A percentile compares a stretch with the other conserved stretches of the same genome.
These are phyloP conservation scores for Aspergillus pseudoterreus DNA, from an alignment of 2,329 filamentous ascomycete genomes.

Conservation along the genomic window DNA sequence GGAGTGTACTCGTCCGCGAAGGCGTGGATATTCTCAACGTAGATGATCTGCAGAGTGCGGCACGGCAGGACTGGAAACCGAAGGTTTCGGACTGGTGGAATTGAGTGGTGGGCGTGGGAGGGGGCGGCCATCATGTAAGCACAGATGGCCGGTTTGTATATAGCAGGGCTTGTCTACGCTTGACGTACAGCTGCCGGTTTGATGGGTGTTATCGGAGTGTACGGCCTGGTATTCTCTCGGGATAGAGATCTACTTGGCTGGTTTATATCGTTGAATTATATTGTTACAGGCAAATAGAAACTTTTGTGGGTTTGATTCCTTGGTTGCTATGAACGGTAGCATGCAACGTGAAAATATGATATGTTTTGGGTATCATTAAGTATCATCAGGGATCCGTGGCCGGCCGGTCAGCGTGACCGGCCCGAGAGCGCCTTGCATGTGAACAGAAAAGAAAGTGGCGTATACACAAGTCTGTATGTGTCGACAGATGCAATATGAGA, in stretches of 20 bases:
- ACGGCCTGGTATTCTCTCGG: not conserved
- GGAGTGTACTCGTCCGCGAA: conserved; percentile 51
- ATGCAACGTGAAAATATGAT: not conserved
- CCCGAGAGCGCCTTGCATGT: not conserved
- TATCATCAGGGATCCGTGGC: not conserved
- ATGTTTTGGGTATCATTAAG: not conserved
- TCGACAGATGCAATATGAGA: not conserved
- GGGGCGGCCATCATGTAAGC: not conserved
- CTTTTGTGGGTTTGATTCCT: not conserved
- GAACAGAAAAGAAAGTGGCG: not conserved
- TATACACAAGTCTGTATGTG: not conserved
- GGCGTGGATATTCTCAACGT: conserved; percentile 57
- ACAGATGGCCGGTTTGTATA: not conserved
- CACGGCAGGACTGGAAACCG: conserved; percentile 46
- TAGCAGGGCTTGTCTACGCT: not conserved
- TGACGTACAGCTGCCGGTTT: conserved; percentile 8
- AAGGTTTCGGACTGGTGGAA: conserved; percentile 31
- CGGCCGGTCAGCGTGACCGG: not conserved
- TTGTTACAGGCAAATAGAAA: not conserved
- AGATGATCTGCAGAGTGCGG: conserved; percentile 53
- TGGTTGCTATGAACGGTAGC: not conserved
- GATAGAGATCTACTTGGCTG: not conserved
- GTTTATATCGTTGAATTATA: too few relatives aligned
- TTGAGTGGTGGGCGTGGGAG: not conserved
- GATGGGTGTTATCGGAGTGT: not conserved